Base-by-base conservation (phyloP, 495 filamentous ascomycete genomes). In the Apodospora peruviana region DNA sequence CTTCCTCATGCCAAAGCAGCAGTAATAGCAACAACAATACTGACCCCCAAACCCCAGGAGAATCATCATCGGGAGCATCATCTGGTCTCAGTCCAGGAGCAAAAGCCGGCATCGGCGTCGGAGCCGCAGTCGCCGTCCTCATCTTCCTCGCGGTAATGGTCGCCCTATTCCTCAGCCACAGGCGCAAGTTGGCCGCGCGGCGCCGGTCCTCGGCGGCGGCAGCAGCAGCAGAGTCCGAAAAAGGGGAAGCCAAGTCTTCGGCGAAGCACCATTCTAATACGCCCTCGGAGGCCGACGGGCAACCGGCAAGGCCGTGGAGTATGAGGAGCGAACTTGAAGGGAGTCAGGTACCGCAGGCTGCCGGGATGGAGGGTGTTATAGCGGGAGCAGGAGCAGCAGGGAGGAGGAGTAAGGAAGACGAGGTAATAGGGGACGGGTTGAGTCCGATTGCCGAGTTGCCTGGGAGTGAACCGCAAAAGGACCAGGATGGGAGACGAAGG, bases 281-380 rank as follows among this genome's bases (percentile, higher is more conserved):
- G 7, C 42, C 58, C 5, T 49, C 54, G 4, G 58, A 61, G 40
- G 51, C 41, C 0, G 58, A 58, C 27, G 58, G 58, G 8, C 27
- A 43, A n/a, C 25, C 51, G 16, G 46, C 53, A 12, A 41, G 47
- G 27, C 57, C 57, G 10, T 60, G 53, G 53, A 54, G 50, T 18
- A 57, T 54, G 50, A 43, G 57, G 21, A 56, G 45, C 37, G 57
- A 60, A 47, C 44, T 60, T 16, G 57, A 60, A 45, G 57, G 53
- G n/a, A 54, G 37, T 16, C 36, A 45, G 17, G 3, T 23, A 14
- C n/a, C 41, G 22, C 2, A 5, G n/a, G n/a, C n/a, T n/a, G n/a
- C n/a, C n/a, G n/a, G n/a, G n/a, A n/a, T n/a, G n/a, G 41, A 7
- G 2, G 19, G 20, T 22, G 12, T 2, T 18, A 17, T 29, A 27